phyloP scores from a whole-genome alignment of 345 rosid species.

The Lenwebbia sp. region DNA sequence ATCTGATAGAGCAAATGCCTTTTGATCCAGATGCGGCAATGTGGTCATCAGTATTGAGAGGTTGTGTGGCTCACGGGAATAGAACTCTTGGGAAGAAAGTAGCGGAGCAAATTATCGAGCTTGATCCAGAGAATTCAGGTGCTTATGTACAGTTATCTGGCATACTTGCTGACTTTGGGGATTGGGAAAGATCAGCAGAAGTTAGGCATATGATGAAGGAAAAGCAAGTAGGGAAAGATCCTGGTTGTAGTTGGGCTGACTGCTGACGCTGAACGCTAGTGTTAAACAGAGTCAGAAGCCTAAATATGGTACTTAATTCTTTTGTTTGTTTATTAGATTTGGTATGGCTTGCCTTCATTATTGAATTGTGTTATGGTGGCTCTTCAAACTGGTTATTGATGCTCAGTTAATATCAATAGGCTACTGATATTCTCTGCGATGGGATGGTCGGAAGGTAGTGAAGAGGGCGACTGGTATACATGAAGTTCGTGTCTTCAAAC shows the following conservation, averaged over 20 bases:
- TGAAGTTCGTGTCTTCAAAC: not conserved
- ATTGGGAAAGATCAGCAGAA: slow-evolving; percentile 65
- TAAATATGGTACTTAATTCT: not conserved
- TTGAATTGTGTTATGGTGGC: not conserved
- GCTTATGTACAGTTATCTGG: slow-evolving; percentile 68
- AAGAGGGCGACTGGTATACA: not conserved
- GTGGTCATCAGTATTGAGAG: slow-evolving; percentile 72
- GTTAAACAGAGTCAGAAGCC: no score
- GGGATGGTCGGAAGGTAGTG: not conserved
- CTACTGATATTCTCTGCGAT: not conserved
- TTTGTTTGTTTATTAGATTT: not conserved
- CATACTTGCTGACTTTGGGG: slow-evolving; percentile 59
- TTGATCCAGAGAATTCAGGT: slow-evolving; percentile 66
- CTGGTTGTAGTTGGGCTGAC: slow-evolving; percentile 50
- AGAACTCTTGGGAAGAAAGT: slow-evolving; percentile 56
- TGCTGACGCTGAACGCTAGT: not conserved
- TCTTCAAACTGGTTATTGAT: not conserved
- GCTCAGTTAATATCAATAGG: not conserved
- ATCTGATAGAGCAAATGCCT: slow-evolving; percentile 49
- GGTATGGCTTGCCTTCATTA: not conserved
- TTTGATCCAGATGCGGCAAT: slow-evolving; percentile 52
- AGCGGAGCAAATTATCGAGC: slow-evolving; percentile 54
- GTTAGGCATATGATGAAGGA: slow-evolving; percentile 42
- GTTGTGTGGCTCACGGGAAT: slow-evolving; percentile 62
- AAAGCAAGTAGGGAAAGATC: slow-evolving; percentile 32